Percentiles rank a stretch among this genome's conserved stretches.
Conservation (phyloP, 768 basidiomycete genomes). For the Mycena pura region DNA sequence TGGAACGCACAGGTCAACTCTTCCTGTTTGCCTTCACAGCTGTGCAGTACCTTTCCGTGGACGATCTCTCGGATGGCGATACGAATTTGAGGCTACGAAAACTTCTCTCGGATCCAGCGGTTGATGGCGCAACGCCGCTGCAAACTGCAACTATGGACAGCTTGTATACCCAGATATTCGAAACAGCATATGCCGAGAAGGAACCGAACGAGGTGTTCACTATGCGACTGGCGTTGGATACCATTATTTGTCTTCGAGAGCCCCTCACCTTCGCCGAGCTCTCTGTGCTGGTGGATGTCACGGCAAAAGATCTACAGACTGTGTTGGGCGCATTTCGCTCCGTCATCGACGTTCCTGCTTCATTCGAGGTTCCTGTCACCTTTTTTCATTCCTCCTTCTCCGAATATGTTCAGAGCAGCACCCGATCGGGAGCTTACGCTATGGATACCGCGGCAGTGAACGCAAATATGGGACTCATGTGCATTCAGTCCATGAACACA, state of each 20-base stretch:
- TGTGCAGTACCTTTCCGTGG: not conserved
- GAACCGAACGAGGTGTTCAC: not conserved
- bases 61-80: not conserved
- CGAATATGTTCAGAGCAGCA: not conserved
- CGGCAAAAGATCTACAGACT: not conserved
- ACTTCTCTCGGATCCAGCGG: not conserved
- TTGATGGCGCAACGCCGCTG: not conserved
- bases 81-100: not conserved
- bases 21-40: constrained; percentile 1
- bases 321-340: not conserved
- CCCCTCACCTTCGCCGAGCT: not conserved
- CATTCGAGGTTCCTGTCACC: not conserved
- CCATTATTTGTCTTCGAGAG: not conserved
- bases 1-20: not conserved
- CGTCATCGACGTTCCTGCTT: not conserved
- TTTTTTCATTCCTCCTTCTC: constrained; percentile 5
- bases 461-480: not conserved
- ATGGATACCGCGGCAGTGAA: not conserved
- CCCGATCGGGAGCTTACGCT: not conserved
- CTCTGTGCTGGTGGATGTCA: not conserved
- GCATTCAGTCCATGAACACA: not conserved
- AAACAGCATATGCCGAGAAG: not conserved
- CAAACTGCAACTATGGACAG: not conserved
- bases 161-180: not conserved
- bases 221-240: not conserved